Evolutionary conservation across 2,329 filamentous ascomycete genomes (phyloP), one percentile per base, ranked within the genome.

Genomic region (Dissoconium aciculare): DNA sequence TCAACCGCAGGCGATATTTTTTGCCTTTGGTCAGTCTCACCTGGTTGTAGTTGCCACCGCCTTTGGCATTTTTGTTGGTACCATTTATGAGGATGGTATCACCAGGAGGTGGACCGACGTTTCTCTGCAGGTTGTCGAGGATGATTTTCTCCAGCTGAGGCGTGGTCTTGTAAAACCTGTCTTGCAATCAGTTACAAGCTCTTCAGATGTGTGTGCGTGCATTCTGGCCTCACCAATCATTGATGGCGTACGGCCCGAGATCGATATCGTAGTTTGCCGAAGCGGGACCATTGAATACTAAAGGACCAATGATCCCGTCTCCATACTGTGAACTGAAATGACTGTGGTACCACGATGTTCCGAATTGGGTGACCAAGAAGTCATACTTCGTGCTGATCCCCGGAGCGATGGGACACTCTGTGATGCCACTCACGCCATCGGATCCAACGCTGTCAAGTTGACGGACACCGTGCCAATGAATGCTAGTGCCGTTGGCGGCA

Each of bases 391-490:
- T 57, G 0, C 56, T 57, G 5, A 63, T 42, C 0, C 66, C 65
- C 1, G 66, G 64, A 0, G 67, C 55, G 17, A 61, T 53, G 3
- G 53, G 53, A 33, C 56, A 60, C 37, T 59, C 53, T 1, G 56
- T 58, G 8, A 59, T 43, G 25, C 58, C 59, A 26, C 51, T 52
- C 3, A 72, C 67, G 31, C 72, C 71, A 37, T 75, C 71, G 28
- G 64, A 56, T 34, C 63, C 53, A 41, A 64, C 66, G 19, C 59
- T 67, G 43, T 59, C 53, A 37, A 63, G 54, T 42, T 76, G 71
- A 5, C 67, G 63, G 15, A 77, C 55, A 14, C 70, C 73, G 39
- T 76, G 71, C 53, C 63, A 76, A 45, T 76, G 71, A 9, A 75
- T 64, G 9, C 60, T 61, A 9, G 69, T 74, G 17, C 70, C 69